phyloP scores from a whole-genome alignment of 1,139 yeast genomes.

The Kodamaea sp. region DNA sequence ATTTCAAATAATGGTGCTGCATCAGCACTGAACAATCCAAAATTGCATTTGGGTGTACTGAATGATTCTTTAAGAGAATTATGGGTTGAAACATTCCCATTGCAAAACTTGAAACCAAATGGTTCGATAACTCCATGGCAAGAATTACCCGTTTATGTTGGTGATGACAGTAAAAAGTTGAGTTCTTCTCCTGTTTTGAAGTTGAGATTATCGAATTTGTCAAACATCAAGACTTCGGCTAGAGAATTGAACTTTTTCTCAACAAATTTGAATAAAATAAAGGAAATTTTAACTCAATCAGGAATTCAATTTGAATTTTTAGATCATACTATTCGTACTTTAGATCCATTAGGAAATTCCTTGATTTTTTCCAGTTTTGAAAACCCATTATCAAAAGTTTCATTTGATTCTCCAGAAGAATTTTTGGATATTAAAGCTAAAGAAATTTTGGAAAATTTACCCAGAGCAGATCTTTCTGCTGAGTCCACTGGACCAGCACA shows the following conservation, averaged over 20 bases:
- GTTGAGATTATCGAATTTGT: conserved; percentile 48
- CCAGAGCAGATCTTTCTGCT: neutral
- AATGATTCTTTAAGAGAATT: conserved; percentile 62
- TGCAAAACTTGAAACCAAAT: conserved; percentile 44
- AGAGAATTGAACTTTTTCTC: conserved; percentile 51
- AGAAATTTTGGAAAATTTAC: conserved; percentile 14
- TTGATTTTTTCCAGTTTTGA: conserved; percentile 42
- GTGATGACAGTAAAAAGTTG: conserved; percentile 35
- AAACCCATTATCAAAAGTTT: conserved; percentile 26
- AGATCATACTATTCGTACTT: conserved; percentile 24
- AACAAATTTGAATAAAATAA: conserved; percentile 40
- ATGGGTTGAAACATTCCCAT: conserved; percentile 70
- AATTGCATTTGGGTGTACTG: conserved; percentile 50
- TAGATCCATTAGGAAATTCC: conserved; percentile 58
- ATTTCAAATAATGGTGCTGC: conserved; percentile 40
- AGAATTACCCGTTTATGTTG: conserved; percentile 53
- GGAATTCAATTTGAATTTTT: conserved; percentile 15
- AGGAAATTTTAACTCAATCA: conserved; percentile 29
- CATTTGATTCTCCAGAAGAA: conserved; percentile 29
- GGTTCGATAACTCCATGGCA: conserved; percentile 58
- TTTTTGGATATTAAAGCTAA: conserved; percentile 19
- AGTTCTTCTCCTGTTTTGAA: conserved; percentile 44
- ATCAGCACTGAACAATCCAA: conserved; percentile 27
- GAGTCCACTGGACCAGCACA: neutral
- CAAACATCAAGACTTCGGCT: conserved; percentile 27